These are phyloP conservation scores for Leavenworthia alabamica DNA, from an alignment of 345 rosid genomes.

Conservation along the genomic window DNA sequence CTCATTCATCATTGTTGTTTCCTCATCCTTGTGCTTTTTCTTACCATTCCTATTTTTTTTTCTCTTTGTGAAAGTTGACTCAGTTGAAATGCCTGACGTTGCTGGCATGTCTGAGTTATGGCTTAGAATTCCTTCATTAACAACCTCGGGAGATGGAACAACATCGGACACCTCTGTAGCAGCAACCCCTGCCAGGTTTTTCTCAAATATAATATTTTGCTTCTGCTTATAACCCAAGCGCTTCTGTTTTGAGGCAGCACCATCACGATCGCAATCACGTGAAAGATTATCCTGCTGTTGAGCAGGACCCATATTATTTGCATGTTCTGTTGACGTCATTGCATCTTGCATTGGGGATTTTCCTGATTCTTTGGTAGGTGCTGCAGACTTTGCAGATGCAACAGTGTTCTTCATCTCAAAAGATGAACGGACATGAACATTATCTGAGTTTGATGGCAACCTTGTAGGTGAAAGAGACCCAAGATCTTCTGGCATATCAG, in stretches of 20 bases:
- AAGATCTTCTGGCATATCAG: constrained; percentile 39
- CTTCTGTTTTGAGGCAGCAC: constrained; percentile 45
- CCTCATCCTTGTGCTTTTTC: constrained; percentile 60
- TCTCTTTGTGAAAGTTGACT: constrained; percentile 50
- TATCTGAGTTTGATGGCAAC: constrained; percentile 15
- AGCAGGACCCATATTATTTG: constrained; percentile 28
- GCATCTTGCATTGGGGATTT: constrained; percentile 24
- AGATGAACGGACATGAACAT: constrained; percentile 19
- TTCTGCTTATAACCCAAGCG: constrained; percentile 48
- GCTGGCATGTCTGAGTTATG: constrained; percentile 35
- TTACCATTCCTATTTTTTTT: constrained; percentile 52
- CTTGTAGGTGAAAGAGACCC: constrained; percentile 27
- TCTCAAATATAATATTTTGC: constrained; percentile 39
- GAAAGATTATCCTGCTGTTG: constrained; percentile 25
- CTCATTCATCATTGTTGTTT: constrained; percentile 32
- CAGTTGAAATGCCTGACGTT: constrained; percentile 35
- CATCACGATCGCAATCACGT: constrained; percentile 38
- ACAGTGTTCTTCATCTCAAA: constrained; percentile 24
- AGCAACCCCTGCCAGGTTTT: constrained; percentile 30
- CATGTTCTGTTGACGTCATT: constrained; percentile 27
- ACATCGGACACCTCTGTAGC: constrained; percentile 33
- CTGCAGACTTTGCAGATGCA: constrained; percentile 36
- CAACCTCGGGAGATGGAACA: constrained; percentile 28
- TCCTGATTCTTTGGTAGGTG: constrained; percentile 31
- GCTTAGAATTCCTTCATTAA: constrained; percentile 32